These are phyloP conservation scores for Neoboletus brunneissimus DNA, from an alignment of 768 basidiomycete species.

Conservation along the genomic window DNA sequence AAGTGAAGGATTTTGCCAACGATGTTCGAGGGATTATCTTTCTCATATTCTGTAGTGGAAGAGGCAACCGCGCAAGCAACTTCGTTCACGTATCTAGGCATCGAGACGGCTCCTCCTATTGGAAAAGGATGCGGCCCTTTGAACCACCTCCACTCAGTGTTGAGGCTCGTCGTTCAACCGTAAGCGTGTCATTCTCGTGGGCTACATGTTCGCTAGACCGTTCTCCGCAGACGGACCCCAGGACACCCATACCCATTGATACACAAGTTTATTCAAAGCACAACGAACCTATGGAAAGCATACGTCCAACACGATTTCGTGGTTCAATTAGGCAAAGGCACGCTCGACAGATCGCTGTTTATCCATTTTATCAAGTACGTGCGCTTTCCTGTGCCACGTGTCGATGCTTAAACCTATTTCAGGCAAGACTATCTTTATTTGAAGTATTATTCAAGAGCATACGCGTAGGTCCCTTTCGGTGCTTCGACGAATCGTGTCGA, in stretches of 20 bases:
- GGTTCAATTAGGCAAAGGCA: conserved; percentile 67
- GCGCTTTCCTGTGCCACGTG: background rate
- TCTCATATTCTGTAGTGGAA: conserved; percentile 37
- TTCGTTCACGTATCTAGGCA: conserved; percentile 71
- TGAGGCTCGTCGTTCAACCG: conserved; percentile 48
- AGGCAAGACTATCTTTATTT: conserved; percentile 84
- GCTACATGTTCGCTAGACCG: background rate
- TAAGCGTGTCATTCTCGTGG: conserved; percentile 36
- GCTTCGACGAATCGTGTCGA: background rate
- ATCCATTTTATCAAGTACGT: conserved; percentile 81
- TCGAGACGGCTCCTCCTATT: conserved; percentile 62
- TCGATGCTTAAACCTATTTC: background rate
- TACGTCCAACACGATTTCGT: conserved; percentile 89
- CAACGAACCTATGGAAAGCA: conserved; percentile 56
- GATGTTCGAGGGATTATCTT: background rate
- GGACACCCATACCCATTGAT: conserved; percentile 69
- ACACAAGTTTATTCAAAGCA: conserved; percentile 57
- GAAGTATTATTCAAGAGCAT: conserved; percentile 82
- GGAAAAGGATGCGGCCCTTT: conserved; percentile 82
- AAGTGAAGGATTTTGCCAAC: conserved; percentile 33
- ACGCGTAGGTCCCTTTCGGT: conserved; percentile 47
- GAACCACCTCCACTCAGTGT: conserved; percentile 74
- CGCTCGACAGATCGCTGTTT: conserved; percentile 63
- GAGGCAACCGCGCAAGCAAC: conserved; percentile 62
- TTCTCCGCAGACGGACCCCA: conserved; percentile 47